A percentile compares a stretch with the other conserved stretches of the same genome.
phyloP scores from a whole-genome alignment of 2,329 filamentous ascomycete species.

The Tolypocladium capitatum region DNA sequence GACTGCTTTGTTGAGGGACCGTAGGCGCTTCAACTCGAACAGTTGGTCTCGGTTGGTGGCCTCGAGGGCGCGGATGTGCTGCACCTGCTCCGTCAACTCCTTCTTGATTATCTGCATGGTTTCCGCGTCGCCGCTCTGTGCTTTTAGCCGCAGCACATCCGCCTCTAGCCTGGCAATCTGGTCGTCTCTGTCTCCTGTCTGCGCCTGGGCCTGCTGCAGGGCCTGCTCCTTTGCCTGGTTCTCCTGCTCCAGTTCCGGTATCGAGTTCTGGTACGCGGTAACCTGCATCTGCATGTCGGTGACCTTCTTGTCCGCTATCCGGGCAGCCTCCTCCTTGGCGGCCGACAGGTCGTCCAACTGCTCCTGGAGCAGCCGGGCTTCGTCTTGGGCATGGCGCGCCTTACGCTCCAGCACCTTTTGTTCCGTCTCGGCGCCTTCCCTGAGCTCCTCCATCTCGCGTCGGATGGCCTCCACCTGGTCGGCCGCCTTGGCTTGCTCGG shows the following conservation, averaged over 20 bases:
- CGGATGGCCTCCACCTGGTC: conserved; percentile 36
- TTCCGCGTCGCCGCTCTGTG: conserved; percentile 75
- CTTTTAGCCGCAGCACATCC: conserved; percentile 71
- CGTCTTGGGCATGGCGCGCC: conserved; percentile 58
- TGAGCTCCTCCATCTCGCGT: conserved; percentile 37
- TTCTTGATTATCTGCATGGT: conserved; percentile 74
- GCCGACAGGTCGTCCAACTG: conserved; percentile 60
- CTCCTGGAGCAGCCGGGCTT: conserved; percentile 62
- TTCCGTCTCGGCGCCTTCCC: conserved; percentile 36
- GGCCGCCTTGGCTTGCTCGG: conserved; percentile 34
- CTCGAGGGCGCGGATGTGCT: conserved; percentile 80
- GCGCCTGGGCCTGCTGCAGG: conserved; percentile 49
- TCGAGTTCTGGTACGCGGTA: conserved; percentile 28
- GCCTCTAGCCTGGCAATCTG: conserved; percentile 66
- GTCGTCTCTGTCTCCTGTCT: conserved; percentile 54
- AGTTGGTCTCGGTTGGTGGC: conserved; percentile 66
- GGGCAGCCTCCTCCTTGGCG: conserved; percentile 55
- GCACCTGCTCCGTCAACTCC: conserved; percentile 81
- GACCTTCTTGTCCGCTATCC: conserved; percentile 41
- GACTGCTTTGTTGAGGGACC: conserved; percentile 72
- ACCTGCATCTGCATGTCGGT: conserved; percentile 42
- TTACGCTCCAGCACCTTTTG: conserved; percentile 55
- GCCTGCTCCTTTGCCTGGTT: conserved; percentile 39
- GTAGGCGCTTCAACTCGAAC: conserved; percentile 66
- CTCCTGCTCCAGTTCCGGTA: conserved; percentile 49